Base-by-base conservation (phyloP, 257 asterid species). In the Petunia secreta region DNA sequence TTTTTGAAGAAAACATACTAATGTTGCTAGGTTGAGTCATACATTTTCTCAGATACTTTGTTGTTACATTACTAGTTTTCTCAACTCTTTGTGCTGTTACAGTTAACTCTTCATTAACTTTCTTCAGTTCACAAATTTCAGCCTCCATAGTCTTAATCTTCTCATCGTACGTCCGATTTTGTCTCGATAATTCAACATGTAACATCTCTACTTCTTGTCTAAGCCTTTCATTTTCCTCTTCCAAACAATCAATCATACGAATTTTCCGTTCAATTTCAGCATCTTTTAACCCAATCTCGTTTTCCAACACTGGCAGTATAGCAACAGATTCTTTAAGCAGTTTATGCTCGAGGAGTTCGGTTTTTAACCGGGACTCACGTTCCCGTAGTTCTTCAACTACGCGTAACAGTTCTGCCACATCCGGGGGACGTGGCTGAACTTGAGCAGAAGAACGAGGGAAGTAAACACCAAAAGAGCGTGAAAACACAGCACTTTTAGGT, bases 381-480 rank as follows among this genome's bases (percentile, higher is more conserved):
- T 90, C 97, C 0, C 94, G 87, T 77, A 92, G 80, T 71, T 89
- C 91, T 75, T 92, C 97, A 8, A 92, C 93, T 1, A 90, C 75
- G 0, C 87, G 92, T 68, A 90, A 82, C 53, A 94, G 97, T 67
- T 94, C 97, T 4, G 96, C 39, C 57, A 91, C 95, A 80, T 94
- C 98, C 40, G 96, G 97, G 3, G 97, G 98, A 10, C 98, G 95
- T 5, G 98, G 98, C 89, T 92, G 98, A 48, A 94, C 98, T 67
- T 94, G 97, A 3, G 98, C 87, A 60, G 97, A 92, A 79, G 97
- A 40, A 79, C 97, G 92, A 1, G 98, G 98, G 81, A 94, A 94
- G 50, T 91, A 89, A 41, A 54, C 95, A 2, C 97, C 95, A 41
- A 92, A 94, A 0, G 97, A 86, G 57, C 97, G 97, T 10, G 97